Evolutionary conservation across 106 monocot species (phyloP), one percentile per base, ranked within the genome.

Genomic region (Alisma plantagoaquatica): DNA sequence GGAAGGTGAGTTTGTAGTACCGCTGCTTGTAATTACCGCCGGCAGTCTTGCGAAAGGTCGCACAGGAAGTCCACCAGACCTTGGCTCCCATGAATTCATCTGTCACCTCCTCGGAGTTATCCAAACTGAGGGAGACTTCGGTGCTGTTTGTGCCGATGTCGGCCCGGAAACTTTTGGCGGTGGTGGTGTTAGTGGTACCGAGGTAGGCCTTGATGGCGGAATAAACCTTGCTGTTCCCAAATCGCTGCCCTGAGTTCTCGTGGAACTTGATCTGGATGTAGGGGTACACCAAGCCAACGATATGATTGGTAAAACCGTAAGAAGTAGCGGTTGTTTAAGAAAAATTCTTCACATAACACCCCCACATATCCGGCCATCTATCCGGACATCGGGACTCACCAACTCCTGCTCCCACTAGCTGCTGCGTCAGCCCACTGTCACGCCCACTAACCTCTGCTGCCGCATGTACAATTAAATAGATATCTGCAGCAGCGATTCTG

Each of bases 131-230:
- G 25, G 71, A 26, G 46, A 83, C 30, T 10, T 50, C 33, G 29
- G 30, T 17, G 61, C 61, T 59, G 45, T 64, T 63, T 4, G 22
- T 31, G 44, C 60, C 71, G 18, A 69, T 5, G 23, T 83, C 78
- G 10, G 78, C 83, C 54, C 52, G 65, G 47, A 78, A 64, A 2
- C 50, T 42, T 19, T 55, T 43, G 0, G 83, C 71, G 20, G n/a
- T 24, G 4, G 27, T 26, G 10, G 77, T 41, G 70, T 50, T 63
- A 23, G 72, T 42, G 21, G 62, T 35, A 47, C 42, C 16, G 49
- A 83, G 77, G 56, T 84, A 84, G 49, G 71, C 41, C 32, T 75
- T 68, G 31, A 78, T 67, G 41, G 71, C 71, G n/a, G 35, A 15
- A 72, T 57, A 84, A 60, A 73, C 72, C 43, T 74, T 65, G 74